Evolutionary conservation across 169 alveolate species (phyloP).

Genomic region (Plasmodium vivax): DNA sequence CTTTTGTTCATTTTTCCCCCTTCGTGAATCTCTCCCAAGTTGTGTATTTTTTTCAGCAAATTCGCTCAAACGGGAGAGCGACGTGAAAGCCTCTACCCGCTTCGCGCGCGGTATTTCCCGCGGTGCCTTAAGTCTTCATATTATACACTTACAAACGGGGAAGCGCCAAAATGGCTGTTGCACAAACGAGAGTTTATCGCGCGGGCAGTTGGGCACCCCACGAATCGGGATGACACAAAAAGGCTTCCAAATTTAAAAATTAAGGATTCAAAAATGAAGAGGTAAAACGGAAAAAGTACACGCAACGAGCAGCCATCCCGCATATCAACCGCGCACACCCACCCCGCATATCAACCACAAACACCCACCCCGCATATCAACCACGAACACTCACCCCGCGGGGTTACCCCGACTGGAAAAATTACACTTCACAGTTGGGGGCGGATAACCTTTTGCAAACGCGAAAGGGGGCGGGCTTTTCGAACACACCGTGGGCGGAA

Average conservation of each 20-base stretch:
- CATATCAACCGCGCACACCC: too few relatives aligned
- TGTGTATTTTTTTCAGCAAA: neutral
- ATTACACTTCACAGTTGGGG: neutral
- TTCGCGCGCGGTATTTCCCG: neutral
- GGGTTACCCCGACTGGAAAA: neutral
- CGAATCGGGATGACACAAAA: neutral
- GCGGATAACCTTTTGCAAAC: neutral
- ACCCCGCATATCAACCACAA: too few relatives aligned
- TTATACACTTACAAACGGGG: neutral
- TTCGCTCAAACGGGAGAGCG: neutral
- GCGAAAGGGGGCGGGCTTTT: neutral
- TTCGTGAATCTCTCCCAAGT: neutral
- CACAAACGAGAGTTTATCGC: neutral
- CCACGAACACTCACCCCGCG: neutral
- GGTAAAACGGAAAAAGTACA: neutral
- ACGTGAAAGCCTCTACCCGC: neutral
- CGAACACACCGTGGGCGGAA: neutral
- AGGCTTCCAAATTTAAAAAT: neutral
- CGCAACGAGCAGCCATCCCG: too few relatives aligned
- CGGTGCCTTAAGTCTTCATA: neutral
- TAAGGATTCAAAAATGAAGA: neutral
- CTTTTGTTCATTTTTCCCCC: neutral
- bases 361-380: too few relatives aligned
- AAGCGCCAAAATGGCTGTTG: neutral
- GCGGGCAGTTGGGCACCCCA: neutral